Evolutionary conservation across 228 moss, liverwort and hornwort species (phyloP).

Genomic region (Sphagnum fallax): DNA sequence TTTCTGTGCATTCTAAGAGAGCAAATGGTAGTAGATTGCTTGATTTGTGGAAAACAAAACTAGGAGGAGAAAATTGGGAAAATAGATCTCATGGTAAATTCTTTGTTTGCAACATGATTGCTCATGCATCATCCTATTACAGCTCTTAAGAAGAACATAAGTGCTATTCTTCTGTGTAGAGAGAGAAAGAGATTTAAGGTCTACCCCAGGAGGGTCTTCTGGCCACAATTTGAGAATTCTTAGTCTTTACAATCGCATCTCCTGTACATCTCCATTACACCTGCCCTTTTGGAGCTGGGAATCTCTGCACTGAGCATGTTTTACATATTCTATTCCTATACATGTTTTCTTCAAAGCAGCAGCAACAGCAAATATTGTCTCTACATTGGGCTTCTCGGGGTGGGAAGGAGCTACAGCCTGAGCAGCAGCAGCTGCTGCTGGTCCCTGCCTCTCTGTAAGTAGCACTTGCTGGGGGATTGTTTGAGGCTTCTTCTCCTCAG

Average conservation of each 20-base stretch:
- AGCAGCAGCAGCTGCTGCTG: too few species aligned
- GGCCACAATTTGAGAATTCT: background rate
- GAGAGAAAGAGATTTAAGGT: background rate
- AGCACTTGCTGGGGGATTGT: background rate
- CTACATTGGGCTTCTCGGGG: slow-evolving; percentile 17
- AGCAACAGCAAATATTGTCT: slow-evolving; percentile 1
- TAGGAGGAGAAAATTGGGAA: too few species aligned
- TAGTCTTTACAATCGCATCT: background rate
- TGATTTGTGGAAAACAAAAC: too few species aligned
- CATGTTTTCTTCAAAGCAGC: slow-evolving; percentile 1
- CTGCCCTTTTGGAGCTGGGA: slow-evolving; percentile 1
- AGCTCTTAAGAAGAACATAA: too few species aligned
- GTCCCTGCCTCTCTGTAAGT: background rate
- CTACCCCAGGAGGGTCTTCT: slow-evolving; percentile 1
- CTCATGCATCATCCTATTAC: too few species aligned
- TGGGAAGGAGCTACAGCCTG: too few species aligned
- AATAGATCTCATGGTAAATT: too few species aligned
- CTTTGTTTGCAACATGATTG: too few species aligned
- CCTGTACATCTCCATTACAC: background rate
- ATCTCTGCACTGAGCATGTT: slow-evolving; percentile 7
- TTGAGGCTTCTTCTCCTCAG: slow-evolving; percentile 10
- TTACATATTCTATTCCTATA: slow-evolving; percentile 8
- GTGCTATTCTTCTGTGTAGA: too few species aligned
- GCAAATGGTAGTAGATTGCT: too few species aligned
- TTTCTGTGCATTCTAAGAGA: too few species aligned